These are phyloP conservation scores for Crataegus laevigata DNA, from an alignment of 306 rosid genomes.

Conservation along the genomic window DNA sequence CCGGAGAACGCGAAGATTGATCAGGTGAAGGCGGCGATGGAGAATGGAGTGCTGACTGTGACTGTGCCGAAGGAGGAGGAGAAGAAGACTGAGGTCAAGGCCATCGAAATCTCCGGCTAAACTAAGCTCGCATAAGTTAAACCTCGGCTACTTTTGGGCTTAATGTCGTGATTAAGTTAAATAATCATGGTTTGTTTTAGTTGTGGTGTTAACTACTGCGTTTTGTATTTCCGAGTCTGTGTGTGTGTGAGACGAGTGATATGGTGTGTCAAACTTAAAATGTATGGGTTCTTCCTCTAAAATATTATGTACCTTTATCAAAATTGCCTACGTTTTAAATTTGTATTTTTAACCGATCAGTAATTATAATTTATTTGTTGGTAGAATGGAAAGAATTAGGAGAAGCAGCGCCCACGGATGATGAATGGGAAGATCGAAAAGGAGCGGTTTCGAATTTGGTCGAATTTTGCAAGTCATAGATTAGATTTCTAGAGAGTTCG, in stretches of 20 bases:
- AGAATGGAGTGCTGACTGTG: constrained; percentile 31
- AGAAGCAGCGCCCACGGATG: too few relatives aligned
- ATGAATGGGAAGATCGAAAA: too few relatives aligned
- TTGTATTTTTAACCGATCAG: too few relatives aligned
- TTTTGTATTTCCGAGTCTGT: neutral
- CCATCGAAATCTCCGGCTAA: constrained; percentile 23
- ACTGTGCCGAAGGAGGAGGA: constrained; percentile 24
- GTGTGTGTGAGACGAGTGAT: neutral
- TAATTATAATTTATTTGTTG: too few relatives aligned
- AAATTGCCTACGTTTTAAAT: too few relatives aligned
- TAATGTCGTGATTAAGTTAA: neutral
- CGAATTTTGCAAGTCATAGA: neutral
- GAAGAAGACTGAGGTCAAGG: constrained; percentile 19
- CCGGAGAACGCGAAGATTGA: constrained; percentile 24
- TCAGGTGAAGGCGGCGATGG: constrained; percentile 24
- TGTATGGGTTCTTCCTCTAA: neutral
- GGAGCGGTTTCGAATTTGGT: neutral
- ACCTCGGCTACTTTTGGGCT: neutral
- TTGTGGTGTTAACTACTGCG: neutral
- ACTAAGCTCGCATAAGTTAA: neutral
- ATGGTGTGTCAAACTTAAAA: neutral
- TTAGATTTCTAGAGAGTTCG: neutral
- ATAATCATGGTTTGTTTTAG: neutral
- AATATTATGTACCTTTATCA: neutral
- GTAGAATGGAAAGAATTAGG: too few relatives aligned